Percentiles rank a stretch among this genome's conserved stretches.
Evolutionary conservation across 257 asterid genomes (phyloP).

Genomic region (Nicotiana paniculata): DNA sequence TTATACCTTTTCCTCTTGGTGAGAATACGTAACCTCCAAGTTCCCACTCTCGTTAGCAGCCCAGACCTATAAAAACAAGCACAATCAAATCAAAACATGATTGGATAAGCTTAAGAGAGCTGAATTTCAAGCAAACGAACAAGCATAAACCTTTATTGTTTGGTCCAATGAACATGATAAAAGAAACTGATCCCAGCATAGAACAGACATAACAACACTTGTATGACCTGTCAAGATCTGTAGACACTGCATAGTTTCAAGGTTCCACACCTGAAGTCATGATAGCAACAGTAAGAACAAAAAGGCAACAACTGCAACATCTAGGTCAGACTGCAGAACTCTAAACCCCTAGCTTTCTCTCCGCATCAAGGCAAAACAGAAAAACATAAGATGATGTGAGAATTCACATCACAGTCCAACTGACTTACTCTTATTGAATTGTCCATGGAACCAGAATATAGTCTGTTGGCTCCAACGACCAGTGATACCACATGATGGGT

Average conservation of each 20-base stretch:
- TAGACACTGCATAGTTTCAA: conserved; percentile 80
- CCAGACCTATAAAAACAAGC: conserved; percentile 59
- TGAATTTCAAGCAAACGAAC: neutral
- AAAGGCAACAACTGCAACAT: neutral
- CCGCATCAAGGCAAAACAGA: neutral
- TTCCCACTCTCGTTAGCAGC: conserved; percentile 74
- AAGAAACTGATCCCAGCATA: conserved; percentile 98
- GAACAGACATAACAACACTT: conserved; percentile 88
- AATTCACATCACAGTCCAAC: neutral
- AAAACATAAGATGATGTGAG: neutral
- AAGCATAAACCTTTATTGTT: conserved; percentile 62
- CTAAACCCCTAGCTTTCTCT: neutral
- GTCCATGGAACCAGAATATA: conserved; percentile 97
- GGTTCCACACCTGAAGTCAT: conserved; percentile 80
- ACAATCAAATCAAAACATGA: conserved; percentile 2
- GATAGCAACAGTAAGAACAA: neutral
- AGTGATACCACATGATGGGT: conserved; percentile 82
- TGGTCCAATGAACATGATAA: conserved; percentile 89
- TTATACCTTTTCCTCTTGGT: conserved; percentile 75
- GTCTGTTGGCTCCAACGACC: conserved; percentile 73
- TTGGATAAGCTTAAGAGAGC: neutral
- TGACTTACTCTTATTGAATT: conserved; percentile 61
- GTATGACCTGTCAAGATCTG: conserved; percentile 78
- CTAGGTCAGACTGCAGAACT: neutral
- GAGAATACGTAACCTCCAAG: conserved; percentile 92